Base-by-base conservation (phyloP, 768 basidiomycete genomes). In the Dioszegia aurantiaca region DNA sequence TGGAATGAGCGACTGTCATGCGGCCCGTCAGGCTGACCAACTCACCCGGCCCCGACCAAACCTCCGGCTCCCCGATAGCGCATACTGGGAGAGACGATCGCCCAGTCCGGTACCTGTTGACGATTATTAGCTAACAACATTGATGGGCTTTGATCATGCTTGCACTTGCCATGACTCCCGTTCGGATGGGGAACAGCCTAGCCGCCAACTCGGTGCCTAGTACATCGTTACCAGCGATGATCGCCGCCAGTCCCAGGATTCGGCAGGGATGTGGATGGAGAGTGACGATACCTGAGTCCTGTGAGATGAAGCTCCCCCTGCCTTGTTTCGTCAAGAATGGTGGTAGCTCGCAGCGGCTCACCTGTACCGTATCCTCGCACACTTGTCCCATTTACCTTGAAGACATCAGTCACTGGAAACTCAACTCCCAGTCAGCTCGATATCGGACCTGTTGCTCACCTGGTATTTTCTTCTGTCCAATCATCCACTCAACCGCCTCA, bases 171-270 rank as follows among this genome's bases (percentile, higher is more conserved):
- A 84, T 74, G 2, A 90, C 80, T 3, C 89, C 89, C 1, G 90
- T 94, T 19, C 91, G 83, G 24, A 89, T 82, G 3, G 91, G 90
- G 69, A 93, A 87, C n/a, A 91, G 77, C 43, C 87, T 82, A 1
- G 81, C 73, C 0, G 82, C 84, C 53, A 85, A 80, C 73, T 93
- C 91, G 3, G 90, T 78, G 2, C 85, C 86, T 1, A 73, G 64
- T 0, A 65, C 63, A 61, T 85, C 84, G 3, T 82, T 82, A 16
- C 83, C 84, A 14, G 85, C 77, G 24, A 91, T 75, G 63, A 90
- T 84, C 6, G 90, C 74, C 39, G 78, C 71, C 5, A 79, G 64
- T 70, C 79, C 58, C 56, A 61, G 48, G 33, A 62, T 5, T 21
- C 75, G 65, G 24, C 61, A 56, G 9, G 85, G 84, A 75, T 87